Base-by-base conservation (phyloP, 352 stramenopile species). In the Pythium pyrilobum region DNA sequence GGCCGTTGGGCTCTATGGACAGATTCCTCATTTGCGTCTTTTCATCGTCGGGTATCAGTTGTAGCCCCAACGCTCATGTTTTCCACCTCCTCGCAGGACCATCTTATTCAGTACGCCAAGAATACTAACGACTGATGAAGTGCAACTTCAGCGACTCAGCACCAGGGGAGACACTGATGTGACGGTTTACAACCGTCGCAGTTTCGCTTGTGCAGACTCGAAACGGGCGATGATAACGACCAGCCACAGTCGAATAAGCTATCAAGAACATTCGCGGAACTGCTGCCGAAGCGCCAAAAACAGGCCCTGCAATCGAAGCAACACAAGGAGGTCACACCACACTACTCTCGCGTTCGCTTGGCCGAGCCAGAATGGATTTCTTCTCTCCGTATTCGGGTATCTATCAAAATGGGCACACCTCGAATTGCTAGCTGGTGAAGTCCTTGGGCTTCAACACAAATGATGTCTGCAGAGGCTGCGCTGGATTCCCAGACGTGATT, bases 401-500 rank as follows among this genome's bases (percentile, higher is more conserved):
- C n/a, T n/a, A n/a, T n/a, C n/a, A n/a, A n/a, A n/a, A n/a, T n/a
- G n/a, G n/a, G n/a, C n/a, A n/a, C n/a, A n/a, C n/a, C n/a, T n/a
- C 21, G 31, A 31, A 6, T 24, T 32, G 3, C 2, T 46, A 51
- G 25, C n/a, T 52, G 33, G 27, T 29, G 12, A 32, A 21, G 4
- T 75, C 67, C 37, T 47, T 57, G 4, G 69, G 20, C 7, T 66
- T 52, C 7, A 88, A 59, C 21, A 81, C 59, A 29, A 85, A 82
- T 6, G 74, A 86, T 8, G 74, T 75, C 18, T 81, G 73, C 31
- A 66, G 36, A 10, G 51, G 50, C 34, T 59, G 52, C 9, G 45
- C 40, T 13, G 20, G 11, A 18, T 29, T 25, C 29, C 33, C 34
- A 40, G 25, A 40, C 21, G 27, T 39, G 3, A 62, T 59, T 6